Evolutionary conservation across 2,329 filamentous ascomycete species (phyloP).

Genomic region (Cadophora sp.): DNA sequence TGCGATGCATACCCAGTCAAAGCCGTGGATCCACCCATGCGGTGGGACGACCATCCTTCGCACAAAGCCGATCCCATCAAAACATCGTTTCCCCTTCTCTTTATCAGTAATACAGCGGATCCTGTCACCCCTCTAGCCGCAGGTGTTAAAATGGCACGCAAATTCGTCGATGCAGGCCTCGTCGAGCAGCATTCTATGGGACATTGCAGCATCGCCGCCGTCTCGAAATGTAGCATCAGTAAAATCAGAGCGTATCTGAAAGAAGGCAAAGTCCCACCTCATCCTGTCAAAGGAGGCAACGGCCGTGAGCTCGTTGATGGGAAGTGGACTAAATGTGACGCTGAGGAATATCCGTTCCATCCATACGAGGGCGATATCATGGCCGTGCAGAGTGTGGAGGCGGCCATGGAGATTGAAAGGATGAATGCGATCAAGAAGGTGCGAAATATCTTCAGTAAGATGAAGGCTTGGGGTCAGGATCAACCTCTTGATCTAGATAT

Average conservation of each 20-base stretch:
- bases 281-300: conserved; percentile 27
- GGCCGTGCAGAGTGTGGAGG: conserved; percentile 19
- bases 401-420: conserved; percentile 18
- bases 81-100: conserved; percentile 48
- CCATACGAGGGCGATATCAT: conserved; percentile 22
- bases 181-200: conserved; percentile 41
- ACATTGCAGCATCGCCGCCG: conserved; percentile 38
- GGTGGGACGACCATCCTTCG: conserved; percentile 40
- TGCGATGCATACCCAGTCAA: conserved; percentile 38
- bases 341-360: conserved; percentile 40
- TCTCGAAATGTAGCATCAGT: conserved; percentile 37
- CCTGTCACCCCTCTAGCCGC: conserved; percentile 46
- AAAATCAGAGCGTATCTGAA: conserved; percentile 39
- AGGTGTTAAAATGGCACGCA: conserved; percentile 41
- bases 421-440: conserved; percentile 28
- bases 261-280: conserved; percentile 36
- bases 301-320: conserved; percentile 31
- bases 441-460: conserved; percentile 23
- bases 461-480: conserved; percentile 12
- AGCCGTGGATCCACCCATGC: conserved; percentile 38
- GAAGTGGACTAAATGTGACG: conserved; percentile 39
- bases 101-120: conserved; percentile 49
- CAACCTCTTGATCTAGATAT: neutral
- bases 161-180: conserved; percentile 39
- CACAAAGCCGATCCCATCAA: conserved; percentile 40